Evolutionary conservation across 2,329 filamentous ascomycete species (phyloP).

Genomic region (Scedosporium aurantiacum): DNA sequence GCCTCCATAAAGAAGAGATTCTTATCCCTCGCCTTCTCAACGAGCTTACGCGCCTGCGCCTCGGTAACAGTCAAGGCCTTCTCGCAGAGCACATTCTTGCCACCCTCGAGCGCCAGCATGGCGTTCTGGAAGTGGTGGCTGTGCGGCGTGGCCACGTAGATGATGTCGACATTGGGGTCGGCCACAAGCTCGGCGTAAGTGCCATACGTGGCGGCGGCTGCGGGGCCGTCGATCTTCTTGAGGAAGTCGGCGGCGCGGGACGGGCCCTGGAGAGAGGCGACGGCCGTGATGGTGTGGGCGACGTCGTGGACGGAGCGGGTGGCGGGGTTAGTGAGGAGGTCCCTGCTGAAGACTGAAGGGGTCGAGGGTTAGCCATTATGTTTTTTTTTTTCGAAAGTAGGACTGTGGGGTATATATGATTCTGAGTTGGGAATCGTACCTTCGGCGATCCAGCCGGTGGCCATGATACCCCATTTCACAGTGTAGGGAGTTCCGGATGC

Average conservation of each 20-base stretch:
- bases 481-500: constrained; percentile 26
- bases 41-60: constrained; percentile 60
- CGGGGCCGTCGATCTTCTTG: constrained; percentile 55
- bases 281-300: constrained; percentile 66
- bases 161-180: constrained; percentile 68
- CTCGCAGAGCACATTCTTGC: constrained; percentile 84
- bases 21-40: constrained; percentile 61
- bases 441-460: constrained; percentile 48
- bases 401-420: background rate
- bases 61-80: constrained; percentile 84
- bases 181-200: constrained; percentile 73
- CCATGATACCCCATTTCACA: constrained; percentile 49
- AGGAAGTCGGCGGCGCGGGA: constrained; percentile 64
- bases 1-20: constrained; percentile 73
- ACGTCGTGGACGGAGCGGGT: constrained; percentile 61
- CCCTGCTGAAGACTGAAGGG: constrained; percentile 56
- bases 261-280: constrained; percentile 65
- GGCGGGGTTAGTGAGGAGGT: constrained; percentile 64
- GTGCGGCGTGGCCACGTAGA: constrained; percentile 86
- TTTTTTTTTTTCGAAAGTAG: background rate
- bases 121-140: constrained; percentile 89
- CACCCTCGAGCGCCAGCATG: constrained; percentile 71
- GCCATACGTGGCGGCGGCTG: constrained; percentile 60
- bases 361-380: constrained; percentile 1
- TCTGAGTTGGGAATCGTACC: constrained; percentile 22